Base-by-base conservation (phyloP, 306 rosid species). In the Gastrolobium bilobum region DNA sequence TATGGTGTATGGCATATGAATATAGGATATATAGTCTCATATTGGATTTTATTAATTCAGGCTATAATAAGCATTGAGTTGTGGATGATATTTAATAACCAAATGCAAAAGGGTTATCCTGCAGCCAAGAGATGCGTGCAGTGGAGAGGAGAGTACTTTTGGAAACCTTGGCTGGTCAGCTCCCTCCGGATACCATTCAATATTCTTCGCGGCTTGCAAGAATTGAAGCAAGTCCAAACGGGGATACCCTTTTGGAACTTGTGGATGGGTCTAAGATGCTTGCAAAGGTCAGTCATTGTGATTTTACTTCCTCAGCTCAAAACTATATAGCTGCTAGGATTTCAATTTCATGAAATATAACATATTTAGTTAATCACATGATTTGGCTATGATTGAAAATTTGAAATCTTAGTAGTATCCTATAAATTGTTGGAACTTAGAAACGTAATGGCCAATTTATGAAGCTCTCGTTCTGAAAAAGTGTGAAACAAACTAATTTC, bases 61-160 rank as follows among this genome's bases (percentile, higher is more conserved):
- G 35, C 14, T 4, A 20, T 1, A 4, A 47, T n/a, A 69, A 31
- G 30, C 26, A 26, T 67, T 33, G 26, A 20, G 30, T 33, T 50
- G 48, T 50, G 35, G 46, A 33, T 0, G 44, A 26, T 38, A 20
- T 10, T 46, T 10, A 9, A n/a, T 46, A n/a, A n/a, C 61, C 47
- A 60, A 65, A 56, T 65, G 63, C 56, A 40, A 63, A 37, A 39
- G 42, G 43, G 26, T 2, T 54, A 66, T 50, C 7, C 3, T 62
- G 76, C 91, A 92, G 98, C 84, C 98, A 94, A 87, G 98, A 94
- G 86, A 90, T 94, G 13, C 97, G 97, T 1, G 93, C 93, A 1
- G 97, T 94, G 78, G 98, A 94, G 82, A 92, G 97, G 76, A 85
- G 89, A 83, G 90, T 91, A 30, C 90, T 94, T 57, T 76, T 94